phyloP scores from a whole-genome alignment of 306 rosid genomes.

The Gleditsia sinensis region DNA sequence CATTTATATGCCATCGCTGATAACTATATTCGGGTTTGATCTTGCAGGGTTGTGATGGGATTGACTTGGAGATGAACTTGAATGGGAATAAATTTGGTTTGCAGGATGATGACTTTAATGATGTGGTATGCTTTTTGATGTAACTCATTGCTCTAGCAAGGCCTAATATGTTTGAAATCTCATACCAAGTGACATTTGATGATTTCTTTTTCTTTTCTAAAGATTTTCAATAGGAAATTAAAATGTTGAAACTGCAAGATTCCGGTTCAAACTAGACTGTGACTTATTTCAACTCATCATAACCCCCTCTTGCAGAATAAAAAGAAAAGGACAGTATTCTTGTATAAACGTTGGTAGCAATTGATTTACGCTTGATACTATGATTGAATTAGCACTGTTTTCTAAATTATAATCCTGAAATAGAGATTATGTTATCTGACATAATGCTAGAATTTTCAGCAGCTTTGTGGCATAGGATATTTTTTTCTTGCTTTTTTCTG shows the following conservation, averaged over 20 bases:
- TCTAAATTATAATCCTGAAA: neutral
- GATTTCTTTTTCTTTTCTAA: neutral
- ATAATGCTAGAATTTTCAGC: neutral
- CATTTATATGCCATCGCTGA: conserved; percentile 2
- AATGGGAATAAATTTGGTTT: conserved; percentile 52
- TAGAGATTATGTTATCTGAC: neutral
- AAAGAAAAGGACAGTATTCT: neutral
- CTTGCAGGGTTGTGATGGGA: conserved; percentile 68
- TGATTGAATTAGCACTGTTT: neutral
- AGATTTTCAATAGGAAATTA: conserved; percentile 9
- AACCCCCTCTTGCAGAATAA: neutral
- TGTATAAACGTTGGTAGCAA: neutral
- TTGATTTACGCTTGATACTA: neutral
- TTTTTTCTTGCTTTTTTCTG: conserved; percentile 10
- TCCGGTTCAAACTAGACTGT: conserved; percentile 7
- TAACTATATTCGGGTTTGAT: conserved; percentile 32
- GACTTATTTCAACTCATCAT: neutral
- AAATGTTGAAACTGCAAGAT: conserved; percentile 25
- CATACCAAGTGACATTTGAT: conserved; percentile 12
- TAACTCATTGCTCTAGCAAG: conserved; percentile 10
- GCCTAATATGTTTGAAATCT: conserved; percentile 20
- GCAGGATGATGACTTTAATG: conserved; percentile 58
- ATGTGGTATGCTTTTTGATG: conserved; percentile 50
- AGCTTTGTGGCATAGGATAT: neutral
- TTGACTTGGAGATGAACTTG: conserved; percentile 79